Base-by-base conservation (phyloP, 78 protist genomes). In the Goniomonas avonlea region DNA sequence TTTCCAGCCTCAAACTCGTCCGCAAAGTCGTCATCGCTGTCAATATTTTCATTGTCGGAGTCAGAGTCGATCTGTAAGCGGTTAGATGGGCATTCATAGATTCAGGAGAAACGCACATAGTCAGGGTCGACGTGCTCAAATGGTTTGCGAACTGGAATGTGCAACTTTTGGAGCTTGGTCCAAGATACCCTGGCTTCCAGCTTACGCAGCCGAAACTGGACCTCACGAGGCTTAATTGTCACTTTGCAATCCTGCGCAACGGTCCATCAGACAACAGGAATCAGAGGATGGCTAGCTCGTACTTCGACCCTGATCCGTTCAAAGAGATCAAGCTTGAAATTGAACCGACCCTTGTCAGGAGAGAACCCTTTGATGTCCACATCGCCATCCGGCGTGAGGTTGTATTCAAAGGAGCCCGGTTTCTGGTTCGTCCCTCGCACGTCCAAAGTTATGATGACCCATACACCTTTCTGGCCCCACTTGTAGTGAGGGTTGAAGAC, bases 401-500 rank as follows among this genome's bases (percentile, higher is more conserved):
- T 13, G 75, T 68, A 15, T 41, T 11, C 2, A 41, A 9, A 21
- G 34, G 23, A 27, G 18, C 75, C 48, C 43, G 59, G 11, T 38
- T 38, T n/a, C n/a, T n/a, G n/a, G n/a, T n/a, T n/a, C n/a, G n/a
- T n/a, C n/a, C n/a, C n/a, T n/a, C n/a, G n/a, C 21, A 41, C 75
- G 38, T 68, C 75, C 5, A 68, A 5, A 20, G 75, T 68, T 27
- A 68, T 34, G 3, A 68, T 68, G 38, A 68, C 56, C 38, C 43
- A 39, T 5, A 35, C 13, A 9, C 23, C 47, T 7, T 48, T 68
- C 27, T 68, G 75, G 18, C 75, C 75, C 75, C 75, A 68, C 25
- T 39, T 34, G 48, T 68, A 68, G 25, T 13, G 5, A 9, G 70
- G 70, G 32, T 17, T 23, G 20, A 56, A 56, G n/a, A n/a, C n/a